Base-by-base conservation (phyloP, 1,284 basidiomycete species). In the Tilletiaria anomala region DNA sequence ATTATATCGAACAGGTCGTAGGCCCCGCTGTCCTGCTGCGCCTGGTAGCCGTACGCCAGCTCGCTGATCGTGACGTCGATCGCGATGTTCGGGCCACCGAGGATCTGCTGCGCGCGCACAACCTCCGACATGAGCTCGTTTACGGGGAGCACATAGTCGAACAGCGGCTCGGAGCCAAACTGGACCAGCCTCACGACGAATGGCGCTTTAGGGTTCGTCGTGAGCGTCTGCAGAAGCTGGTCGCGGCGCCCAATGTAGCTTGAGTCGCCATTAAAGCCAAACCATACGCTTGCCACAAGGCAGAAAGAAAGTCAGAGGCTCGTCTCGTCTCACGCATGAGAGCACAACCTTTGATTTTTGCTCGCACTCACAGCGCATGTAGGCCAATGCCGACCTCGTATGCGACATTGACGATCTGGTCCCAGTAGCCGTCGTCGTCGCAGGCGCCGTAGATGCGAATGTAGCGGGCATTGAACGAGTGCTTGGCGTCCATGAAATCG, bases 141-240 rank as follows among this genome's bases (percentile, higher is more conserved):
- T 19, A 74, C 71, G 4, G 71, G 22, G 16, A 83, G 67, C 18
- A 75, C 80, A 39, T 67, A 43, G 57, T 82, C 80, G 53, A 68
- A 83, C 21, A 83, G 67, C 3, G 81, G 81, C 53, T 83, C 80
- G 0, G 78, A 79, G n/a, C 80, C 80, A 44, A 81, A 78, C 45
- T 79, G 78, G 5, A 82, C 69, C 2, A 72, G 75, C 23, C 79
- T 73, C 3, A 78, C 79, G 33, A 82, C 72, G 54, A 76, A 80
- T 45, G 75, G 75, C 18, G 78, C 80, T 58, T 73, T 76, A 16
- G 76, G 76, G 51, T 80, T 82, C 29, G 70, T 68, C 39, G 75
- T 75, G 33, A 81, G 73, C 2, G 72, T 69, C n/a, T 65, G 64
- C 38, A 80, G 12, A 6, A 47, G 19, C 8, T 37, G 23, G 15